Base-by-base conservation (phyloP, 192 early-diverging fungal genomes). In the Coemansia umbellata region DNA sequence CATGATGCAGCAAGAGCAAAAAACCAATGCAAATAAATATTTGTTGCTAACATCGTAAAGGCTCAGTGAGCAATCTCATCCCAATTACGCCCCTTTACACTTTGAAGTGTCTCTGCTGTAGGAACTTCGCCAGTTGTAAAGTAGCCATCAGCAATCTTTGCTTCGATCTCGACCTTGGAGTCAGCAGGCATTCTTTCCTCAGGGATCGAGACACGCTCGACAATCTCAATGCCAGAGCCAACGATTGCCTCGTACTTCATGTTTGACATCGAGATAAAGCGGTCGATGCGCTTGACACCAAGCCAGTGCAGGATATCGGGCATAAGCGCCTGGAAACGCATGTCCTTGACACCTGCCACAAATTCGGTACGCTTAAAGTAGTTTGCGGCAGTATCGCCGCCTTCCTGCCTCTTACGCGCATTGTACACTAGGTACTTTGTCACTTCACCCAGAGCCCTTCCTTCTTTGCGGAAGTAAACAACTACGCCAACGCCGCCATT, bases 381-480 rank as follows among this genome's bases (percentile, higher is more conserved):
- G 43, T 85, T 85, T 23, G 83, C 83, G 0, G 94, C 94, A 1
- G 89, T 90, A 61, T 97, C 94, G 31, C 92, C 92, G 15, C 87
- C 88, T 35, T 82, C 84, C 54, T 84, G 86, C 23, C 87, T 74
- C 53, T 93, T 92, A 56, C 93, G 83, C 4, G 91, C 93, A 67
- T 95, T 95, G 69, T 95, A 97, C 0, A 97, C 94, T 23, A 94
- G 74, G 53, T 97, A 97, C 70, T 97, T 97, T 30, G 91, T 94
- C 10, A 97, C 92, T 63, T 97, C 94, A 47, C 94, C 94, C 45
- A 97, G 66, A 7, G 92, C 92, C 26, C 94, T 80, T 13, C 94
- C 94, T 79, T 97, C 94, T 59, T 97, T 97, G 44, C 94, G 83
- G 79, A 94, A 97, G 67, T 97, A 97, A 26, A 97, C 87, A 48